Evolutionary conservation across 2,329 filamentous ascomycete genomes (phyloP), one percentile per base, ranked within the genome.

Genomic region (Aureobasidium sp.): DNA sequence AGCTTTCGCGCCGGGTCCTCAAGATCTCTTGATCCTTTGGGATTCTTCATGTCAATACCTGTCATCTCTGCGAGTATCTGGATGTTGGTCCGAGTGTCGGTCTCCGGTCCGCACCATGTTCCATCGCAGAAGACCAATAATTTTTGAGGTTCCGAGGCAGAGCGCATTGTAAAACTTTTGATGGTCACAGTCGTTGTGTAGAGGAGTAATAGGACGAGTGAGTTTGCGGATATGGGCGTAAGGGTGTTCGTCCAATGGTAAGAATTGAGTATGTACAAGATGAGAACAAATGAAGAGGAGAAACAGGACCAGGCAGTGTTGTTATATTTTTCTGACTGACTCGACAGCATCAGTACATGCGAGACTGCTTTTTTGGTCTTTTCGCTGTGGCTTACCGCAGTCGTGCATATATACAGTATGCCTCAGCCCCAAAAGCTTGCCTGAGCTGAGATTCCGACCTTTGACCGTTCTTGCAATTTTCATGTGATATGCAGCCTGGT

Each of bases 61-160:
- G 72, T 65, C 66, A 70, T 67, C 42, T 69, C 62, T 50, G 70
- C 70, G 7, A 73, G 64, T 25, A 68, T 66, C 19, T 64, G 65
- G 35, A 73, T 72, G 57, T 73, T 73, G 62, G 67, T 71, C 4
- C 60, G 51, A 9, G 70, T 70, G 23, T 68, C 69, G 1, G 71
- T 73, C 38, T 73, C 70, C 35, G 70, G 66, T 4, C 71, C 71
- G 10, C 70, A 70, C 55, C 62, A 61, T 15, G 63, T 63, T 13
- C 62, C 62, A 23, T 65, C 64, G 40, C 47, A 63, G 23, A 61
- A 61, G 42, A 57, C 53, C 7, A 61, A 13, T 13, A 60, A 33
- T 25, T 25, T 54, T n/a, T 54, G 33, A 15, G 58, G 40, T n/a
- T 60, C 37, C 4, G 29, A 33, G 10, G 38, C 23, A 23, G 58